Evolutionary conservation across 2,329 filamentous ascomycete species (phyloP), one percentile per base, ranked within the genome.

Genomic region (Cladophialophora bantiana): DNA sequence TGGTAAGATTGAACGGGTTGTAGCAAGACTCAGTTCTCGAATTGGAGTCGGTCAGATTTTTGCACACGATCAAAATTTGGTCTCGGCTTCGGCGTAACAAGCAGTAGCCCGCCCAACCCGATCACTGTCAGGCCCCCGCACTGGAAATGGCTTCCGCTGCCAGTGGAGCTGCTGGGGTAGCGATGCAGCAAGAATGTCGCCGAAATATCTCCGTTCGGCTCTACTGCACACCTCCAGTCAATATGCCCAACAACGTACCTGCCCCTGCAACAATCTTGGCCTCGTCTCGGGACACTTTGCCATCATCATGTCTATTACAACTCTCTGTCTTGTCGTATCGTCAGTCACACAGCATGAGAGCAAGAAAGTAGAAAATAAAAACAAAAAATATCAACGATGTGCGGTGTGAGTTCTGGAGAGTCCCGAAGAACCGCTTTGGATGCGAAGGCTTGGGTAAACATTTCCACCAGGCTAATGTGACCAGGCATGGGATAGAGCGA

Each of bases 51-150:
- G 7, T 20, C 3, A 50, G 40, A 26, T 50, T 50, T 50, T 50
- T 26, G 45, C 45, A 50, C 45, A 50, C 45, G 45, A 50, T 26
- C 45, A 50, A 50, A 50, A 50, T 50, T 20, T 20, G 7, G 26
- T 56, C 32, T 35, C 26, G 26, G 26, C 26, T 26, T 26, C 26
- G 26, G 26, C 26, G 2, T 26, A 26, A 26, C 26, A 26, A 26
- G 26, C 2, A 26, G 26, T 26, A 26, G 26, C 26, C 45, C 42
- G 26, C 42, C 13, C 7, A 18, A n/a, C 42, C 42, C n/a, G n/a
- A 48, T 12, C 42, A 26, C 6, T 6, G 15, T 12, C 42, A 7
- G 18, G 15, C 42, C 20, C 45, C 45, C 45, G 45, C 45, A 20
- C 9, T 50, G 45, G 45, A 50, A 50, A 50, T 26, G 45, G 18